These are phyloP conservation scores for Paramyrothecium roridum DNA, from an alignment of 2,329 filamentous ascomycete genomes.

Conservation along the genomic window DNA sequence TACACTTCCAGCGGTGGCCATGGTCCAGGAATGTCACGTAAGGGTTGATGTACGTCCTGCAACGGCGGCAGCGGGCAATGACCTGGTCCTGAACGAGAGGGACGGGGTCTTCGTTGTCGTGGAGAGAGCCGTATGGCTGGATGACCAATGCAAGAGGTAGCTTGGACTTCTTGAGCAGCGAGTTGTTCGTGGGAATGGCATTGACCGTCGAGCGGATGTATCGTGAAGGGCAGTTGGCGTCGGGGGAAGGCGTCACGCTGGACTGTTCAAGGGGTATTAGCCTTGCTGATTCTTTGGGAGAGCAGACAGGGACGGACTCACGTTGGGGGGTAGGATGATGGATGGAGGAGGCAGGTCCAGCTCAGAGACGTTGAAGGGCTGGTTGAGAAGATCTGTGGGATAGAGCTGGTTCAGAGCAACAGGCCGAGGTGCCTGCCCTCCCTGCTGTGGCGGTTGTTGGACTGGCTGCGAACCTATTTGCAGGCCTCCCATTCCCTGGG, in stretches of 20 bases:
- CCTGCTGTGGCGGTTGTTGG: slow-evolving; percentile 44
- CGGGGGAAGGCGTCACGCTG: slow-evolving; percentile 85
- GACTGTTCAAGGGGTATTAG: slow-evolving; percentile 55
- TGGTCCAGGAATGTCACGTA: slow-evolving; percentile 96
- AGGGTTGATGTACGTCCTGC: slow-evolving; percentile 95
- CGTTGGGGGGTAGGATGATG: slow-evolving; percentile 87
- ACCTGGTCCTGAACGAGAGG: slow-evolving; percentile 95
- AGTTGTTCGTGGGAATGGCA: slow-evolving; percentile 87
- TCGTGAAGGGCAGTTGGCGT: slow-evolving; percentile 88
- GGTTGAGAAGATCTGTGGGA: slow-evolving; percentile 84
- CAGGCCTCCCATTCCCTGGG: slow-evolving; percentile 83
- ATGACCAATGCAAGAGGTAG: slow-evolving; percentile 94
- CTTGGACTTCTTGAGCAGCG: slow-evolving; percentile 93
- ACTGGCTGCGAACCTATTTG: slow-evolving; percentile 57
- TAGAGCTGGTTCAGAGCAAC: slow-evolving; percentile 80
- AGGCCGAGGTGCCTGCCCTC: slow-evolving; percentile 35
- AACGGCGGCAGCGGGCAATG: slow-evolving; percentile 93
- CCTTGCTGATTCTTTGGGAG: slow-evolving; percentile 5
- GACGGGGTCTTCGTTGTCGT: slow-evolving; percentile 87
- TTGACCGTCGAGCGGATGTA: slow-evolving; percentile 96
- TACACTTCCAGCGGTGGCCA: slow-evolving; percentile 96
- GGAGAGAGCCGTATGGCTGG: slow-evolving; percentile 88
- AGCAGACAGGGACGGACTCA: slow-evolving; percentile 46
- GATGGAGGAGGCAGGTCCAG: slow-evolving; percentile 87
- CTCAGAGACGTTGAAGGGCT: slow-evolving; percentile 92